These are phyloP conservation scores for Colletotrichum destructivum DNA, from an alignment of 2,329 filamentous ascomycete species.

Conservation along the genomic window DNA sequence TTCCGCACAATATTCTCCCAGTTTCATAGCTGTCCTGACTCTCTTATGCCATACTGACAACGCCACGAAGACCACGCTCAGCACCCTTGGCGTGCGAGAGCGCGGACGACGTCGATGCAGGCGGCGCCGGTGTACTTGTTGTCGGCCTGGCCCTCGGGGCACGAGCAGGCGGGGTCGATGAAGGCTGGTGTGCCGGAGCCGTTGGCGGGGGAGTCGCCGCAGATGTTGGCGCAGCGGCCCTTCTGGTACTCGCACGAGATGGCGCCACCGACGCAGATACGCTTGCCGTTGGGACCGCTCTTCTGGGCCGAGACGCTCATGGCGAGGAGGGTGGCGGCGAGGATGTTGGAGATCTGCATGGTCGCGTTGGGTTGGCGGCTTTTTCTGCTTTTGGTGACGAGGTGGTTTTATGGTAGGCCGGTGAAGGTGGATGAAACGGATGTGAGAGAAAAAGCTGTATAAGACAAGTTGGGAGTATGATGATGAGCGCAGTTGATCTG, in stretches of 20 bases:
- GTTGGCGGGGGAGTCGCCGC: conserved; percentile 6
- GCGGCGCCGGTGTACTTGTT: conserved; percentile 30
- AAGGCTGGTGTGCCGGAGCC: conserved; percentile 8
- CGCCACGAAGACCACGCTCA: neutral
- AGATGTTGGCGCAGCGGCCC: conserved; percentile 33
- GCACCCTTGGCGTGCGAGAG: conserved; percentile 9
- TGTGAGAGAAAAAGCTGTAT: no score
- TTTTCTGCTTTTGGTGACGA: no score
- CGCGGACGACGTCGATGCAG: conserved; percentile 24
- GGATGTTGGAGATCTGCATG: conserved; percentile 13
- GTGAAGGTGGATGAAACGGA: no score
- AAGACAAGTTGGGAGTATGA: no score
- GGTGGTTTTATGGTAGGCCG: no score
- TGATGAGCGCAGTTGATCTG: no score
- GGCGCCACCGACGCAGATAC: conserved; percentile 28
- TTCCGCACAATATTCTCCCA: no score
- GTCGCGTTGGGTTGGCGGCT: neutral
- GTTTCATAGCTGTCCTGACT: no score
- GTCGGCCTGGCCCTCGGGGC: conserved; percentile 28
- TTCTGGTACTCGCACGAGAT: conserved; percentile 33
- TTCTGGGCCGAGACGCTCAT: conserved; percentile 20
- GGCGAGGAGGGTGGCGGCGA: conserved; percentile 18
- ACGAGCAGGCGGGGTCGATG: conserved; percentile 31
- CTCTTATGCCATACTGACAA: no score
- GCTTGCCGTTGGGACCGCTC: conserved; percentile 23